These are phyloP conservation scores for Alloteropsis semialata DNA, from an alignment of 176 grass and related monocot genomes.

Conservation along the genomic window DNA sequence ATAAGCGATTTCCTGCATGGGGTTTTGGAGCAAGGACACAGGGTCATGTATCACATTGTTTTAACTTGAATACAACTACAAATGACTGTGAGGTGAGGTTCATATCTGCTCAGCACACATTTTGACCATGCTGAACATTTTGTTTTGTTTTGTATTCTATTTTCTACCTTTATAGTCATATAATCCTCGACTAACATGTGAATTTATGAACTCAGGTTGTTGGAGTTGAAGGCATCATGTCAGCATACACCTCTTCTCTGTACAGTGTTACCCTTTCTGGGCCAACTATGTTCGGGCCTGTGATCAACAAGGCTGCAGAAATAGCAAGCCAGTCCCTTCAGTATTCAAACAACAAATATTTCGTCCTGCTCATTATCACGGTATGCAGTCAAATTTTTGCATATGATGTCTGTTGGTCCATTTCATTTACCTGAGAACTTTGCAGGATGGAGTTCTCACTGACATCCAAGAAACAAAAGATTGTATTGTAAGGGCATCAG, in stretches of 20 bases:
- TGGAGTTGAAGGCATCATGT: conserved; percentile 91
- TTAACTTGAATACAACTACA: conserved; percentile 69
- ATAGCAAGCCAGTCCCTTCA: conserved; percentile 74
- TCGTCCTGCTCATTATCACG: conserved; percentile 89
- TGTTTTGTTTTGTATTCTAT: not conserved
- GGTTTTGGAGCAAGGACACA: conserved; percentile 82
- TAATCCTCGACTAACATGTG: not conserved
- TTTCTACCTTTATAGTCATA: not conserved
- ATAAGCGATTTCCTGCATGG: conserved; percentile 84
- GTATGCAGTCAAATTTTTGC: conserved; percentile 33
- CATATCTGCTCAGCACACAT: conserved; percentile 7
- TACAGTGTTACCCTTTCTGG: conserved; percentile 77
- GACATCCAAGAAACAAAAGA: conserved; percentile 87
- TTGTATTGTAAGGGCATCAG: conserved; percentile 78
- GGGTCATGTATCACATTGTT: conserved; percentile 74
- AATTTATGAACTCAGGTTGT: conserved; percentile 55
- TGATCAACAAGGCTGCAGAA: conserved; percentile 89
- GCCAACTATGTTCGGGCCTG: conserved; percentile 83
- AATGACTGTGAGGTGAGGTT: conserved; percentile 60
- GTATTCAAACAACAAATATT: conserved; percentile 78
- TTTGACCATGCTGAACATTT: not conserved
- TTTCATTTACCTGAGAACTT: not conserved
- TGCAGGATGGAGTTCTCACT: conserved; percentile 88
- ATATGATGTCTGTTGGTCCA: not conserved
- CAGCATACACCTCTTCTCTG: conserved; percentile 67